phyloP scores from a whole-genome alignment of 139 green algal genomes.

The Asterochloris sp. region DNA sequence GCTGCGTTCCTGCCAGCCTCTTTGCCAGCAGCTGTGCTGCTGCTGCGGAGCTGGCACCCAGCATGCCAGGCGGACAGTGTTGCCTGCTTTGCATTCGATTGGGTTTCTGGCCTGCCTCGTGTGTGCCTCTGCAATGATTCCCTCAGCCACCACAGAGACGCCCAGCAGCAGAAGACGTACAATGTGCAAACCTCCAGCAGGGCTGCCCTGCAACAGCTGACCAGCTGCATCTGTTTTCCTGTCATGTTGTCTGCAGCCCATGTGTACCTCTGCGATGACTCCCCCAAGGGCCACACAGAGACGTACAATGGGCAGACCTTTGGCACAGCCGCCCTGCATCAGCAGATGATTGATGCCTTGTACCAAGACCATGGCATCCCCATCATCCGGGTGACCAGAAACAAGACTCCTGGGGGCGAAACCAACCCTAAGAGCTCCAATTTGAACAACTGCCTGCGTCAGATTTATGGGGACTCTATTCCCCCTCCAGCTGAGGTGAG shows the following conservation, averaged over 20 bases:
- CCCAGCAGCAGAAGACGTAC: too few species aligned
- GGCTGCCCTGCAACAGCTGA: too few species aligned
- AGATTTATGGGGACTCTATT: constrained; percentile 44
- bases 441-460: constrained; percentile 59
- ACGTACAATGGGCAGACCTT: constrained; percentile 11
- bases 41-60: too few species aligned
- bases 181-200: too few species aligned
- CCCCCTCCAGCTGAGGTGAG: constrained; percentile 3
- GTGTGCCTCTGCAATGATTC: too few species aligned
- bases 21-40: too few species aligned
- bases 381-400: constrained; percentile 7
- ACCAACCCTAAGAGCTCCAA: constrained; percentile 81
- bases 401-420: constrained; percentile 29
- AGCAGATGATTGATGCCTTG: constrained; percentile 16
- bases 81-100: too few species aligned
- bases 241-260: not conserved
- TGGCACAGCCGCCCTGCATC: constrained; percentile 2
- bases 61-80: too few species aligned
- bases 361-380: constrained; percentile 16
- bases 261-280: constrained; percentile 15
- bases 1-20: too few species aligned
- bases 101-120: too few species aligned
- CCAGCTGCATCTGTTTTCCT: too few species aligned
- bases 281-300: constrained; percentile 14
- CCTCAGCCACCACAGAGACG: too few species aligned